Conservation (phyloP, 331 rosid genomes). For the Malus hybrid region DNA sequence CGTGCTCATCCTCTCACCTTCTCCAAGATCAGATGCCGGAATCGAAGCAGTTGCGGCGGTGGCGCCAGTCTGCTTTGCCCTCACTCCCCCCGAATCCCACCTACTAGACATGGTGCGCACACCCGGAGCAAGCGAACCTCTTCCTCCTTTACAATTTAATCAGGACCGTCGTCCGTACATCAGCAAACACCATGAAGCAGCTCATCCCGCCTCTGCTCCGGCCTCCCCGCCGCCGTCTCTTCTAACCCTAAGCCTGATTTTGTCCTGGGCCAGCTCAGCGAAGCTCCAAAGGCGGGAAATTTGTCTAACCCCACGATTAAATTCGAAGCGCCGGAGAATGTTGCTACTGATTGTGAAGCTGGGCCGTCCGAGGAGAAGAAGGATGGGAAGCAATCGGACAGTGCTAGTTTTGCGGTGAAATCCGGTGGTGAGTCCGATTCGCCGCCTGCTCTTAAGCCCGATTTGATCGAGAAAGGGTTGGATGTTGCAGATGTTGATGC, state of each 20-base stretch:
- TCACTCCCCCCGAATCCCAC: too few relatives aligned
- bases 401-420: conserved; percentile 24
- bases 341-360: conserved; percentile 22
- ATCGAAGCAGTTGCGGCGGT: too few relatives aligned
- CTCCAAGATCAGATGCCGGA: too few relatives aligned
- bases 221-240: conserved; percentile 9
- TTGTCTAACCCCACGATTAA: not conserved
- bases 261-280: conserved; percentile 10
- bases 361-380: conserved; percentile 35
- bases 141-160: too few relatives aligned
- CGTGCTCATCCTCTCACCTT: too few relatives aligned
- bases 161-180: too few relatives aligned
- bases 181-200: too few relatives aligned
- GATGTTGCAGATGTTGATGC: conserved; percentile 23
- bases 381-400: conserved; percentile 18
- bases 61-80: too few relatives aligned
- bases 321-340: conserved; percentile 6
- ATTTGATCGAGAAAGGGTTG: conserved; percentile 21
- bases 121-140: too few relatives aligned
- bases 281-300: conserved; percentile 2
- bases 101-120: too few relatives aligned
- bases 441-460: conserved; percentile 8
- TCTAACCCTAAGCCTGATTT: conserved; percentile 11
- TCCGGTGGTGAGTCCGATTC: conserved; percentile 28
- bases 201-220: conserved; percentile 30